Evolutionary conservation across 768 basidiomycete species (phyloP), one percentile per base, ranked within the genome.

Genomic region (Russula dissimulans): DNA sequence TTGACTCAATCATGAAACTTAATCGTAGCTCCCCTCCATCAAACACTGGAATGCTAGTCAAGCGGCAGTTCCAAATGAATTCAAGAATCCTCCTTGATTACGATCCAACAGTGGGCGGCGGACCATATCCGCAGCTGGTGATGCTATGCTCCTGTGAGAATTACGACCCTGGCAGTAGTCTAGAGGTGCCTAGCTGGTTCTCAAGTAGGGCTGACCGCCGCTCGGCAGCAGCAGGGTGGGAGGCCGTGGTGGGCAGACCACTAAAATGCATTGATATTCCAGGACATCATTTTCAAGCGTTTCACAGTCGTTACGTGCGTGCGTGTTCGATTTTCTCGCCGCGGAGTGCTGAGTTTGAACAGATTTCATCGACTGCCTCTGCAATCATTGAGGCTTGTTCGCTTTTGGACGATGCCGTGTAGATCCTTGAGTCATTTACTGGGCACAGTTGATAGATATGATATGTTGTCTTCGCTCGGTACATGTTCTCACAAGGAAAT

Each of bases 201-300:
- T 69, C 77, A 0, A 75, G 83, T 56, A 76, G 83, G 12, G 70
- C 66, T 17, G 69, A 78, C 34, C 62, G 68, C 0, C 61, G 64
- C 22, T 59, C 67, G 15, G 70, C 74, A 7, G 72, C 75, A 0
- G 60, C 53, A 0, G 78, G 73, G 22, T 88, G 87, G 86, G 76
- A 80, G 55, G 62, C 46, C 0, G 62, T 83, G 9, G 69, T 76
- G 0, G 74, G 73, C 4, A 59, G 50, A 9, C 34, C 67, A 6
- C 58, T 86, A 1, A 73, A 75, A 42, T 72, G 79, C 2, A 67
- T 81, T 44, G 79, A 83, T 61, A 80, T 88, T 4, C 81, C 85
- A 0, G 87, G 87, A 0, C 70, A 87, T 68, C 87, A 89, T 63
- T 87, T 88, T 61, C 69, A 78, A 63, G 74, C 79, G 0, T 88